Evolutionary conservation across 2,329 filamentous ascomycete genomes (phyloP).

Genomic region (Calonectria crousiana): DNA sequence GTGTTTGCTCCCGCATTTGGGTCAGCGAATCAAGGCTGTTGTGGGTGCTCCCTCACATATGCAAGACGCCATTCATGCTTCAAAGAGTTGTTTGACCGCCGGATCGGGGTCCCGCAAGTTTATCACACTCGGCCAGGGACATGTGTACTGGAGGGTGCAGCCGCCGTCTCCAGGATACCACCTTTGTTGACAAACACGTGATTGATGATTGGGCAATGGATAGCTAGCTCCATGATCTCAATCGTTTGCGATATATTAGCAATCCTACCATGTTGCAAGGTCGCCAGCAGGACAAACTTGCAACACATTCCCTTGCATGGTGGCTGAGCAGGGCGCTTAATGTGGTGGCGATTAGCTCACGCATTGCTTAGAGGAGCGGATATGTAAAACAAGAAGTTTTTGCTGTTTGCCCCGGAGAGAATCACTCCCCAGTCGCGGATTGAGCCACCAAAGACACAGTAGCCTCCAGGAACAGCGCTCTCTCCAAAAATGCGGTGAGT

Average conservation of each 20-base stretch:
- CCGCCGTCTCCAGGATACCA: not conserved
- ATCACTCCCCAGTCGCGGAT: not conserved
- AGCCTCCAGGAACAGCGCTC: not conserved
- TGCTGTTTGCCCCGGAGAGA: not conserved
- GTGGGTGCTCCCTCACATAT: not conserved
- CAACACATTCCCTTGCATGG: not conserved
- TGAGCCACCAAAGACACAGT: not conserved
- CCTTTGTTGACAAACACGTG: slow-evolving; percentile 7
- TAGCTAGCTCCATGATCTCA: not conserved
- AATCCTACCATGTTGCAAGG: not conserved
- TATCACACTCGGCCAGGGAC: not conserved
- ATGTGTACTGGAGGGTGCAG: not conserved
- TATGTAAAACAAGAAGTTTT: not conserved
- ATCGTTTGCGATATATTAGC: not conserved
- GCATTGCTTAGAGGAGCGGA: not conserved
- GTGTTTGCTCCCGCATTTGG: slow-evolving; percentile 3
- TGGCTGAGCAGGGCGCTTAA: not conserved
- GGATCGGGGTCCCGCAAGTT: not conserved
- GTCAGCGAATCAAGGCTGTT: not conserved
- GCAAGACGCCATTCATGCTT: not conserved
- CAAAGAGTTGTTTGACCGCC: not conserved
- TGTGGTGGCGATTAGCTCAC: not conserved
- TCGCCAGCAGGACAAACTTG: not conserved
- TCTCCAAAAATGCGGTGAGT: slow-evolving; percentile 2
- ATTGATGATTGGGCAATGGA: not conserved